Base-by-base conservation (phyloP, 2,329 filamentous ascomycete genomes). In the Penicillium sp. region DNA sequence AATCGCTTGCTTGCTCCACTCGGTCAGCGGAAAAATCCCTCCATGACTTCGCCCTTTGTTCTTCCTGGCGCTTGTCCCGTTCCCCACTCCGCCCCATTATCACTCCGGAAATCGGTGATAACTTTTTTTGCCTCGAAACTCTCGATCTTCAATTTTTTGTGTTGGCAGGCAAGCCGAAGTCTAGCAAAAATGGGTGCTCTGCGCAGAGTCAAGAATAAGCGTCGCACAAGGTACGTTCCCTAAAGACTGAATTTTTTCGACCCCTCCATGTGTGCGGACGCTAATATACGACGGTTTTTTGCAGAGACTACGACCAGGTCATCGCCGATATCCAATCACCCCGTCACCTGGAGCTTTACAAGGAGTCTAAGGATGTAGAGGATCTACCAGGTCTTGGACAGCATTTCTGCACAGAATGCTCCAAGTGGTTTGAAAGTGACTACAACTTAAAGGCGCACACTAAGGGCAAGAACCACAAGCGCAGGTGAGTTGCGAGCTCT, bases 401-500 rank as follows among this genome's bases (percentile, higher is more conserved):
- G 66, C 88, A 88, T 73, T 98, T 97, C 76, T 99, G 95, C 75
- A 82, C 89, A 16, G 90, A 96, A 76, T 99, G 95, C 75, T 89
- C 95, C 61, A 98, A 96, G 79, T 98, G 91, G 89, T 98, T 96
- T 74, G 93, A 98, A 74, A 89, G 87, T 49, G 90, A 95, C 64
- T 76, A 84, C 67, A 96, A 90, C 66, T 79, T 96, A 56, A 81
- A 83, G 35, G 82, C 85, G 27, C 95, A 99, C 77, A 82, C 82
- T 56, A 91, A 89, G 74, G 91, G 91, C 67, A 99, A 97, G 79
- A 91, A 90, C 63, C 95, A 99, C 78, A 97, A 93, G 84, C 86
- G 92, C 80, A 89, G 90, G 90, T 91, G 71, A 51, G 71, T 54
- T 13, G 9, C 10, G 14, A 14, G 2, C n/a, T 10, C 6, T 37